Evolutionary conservation across 2,329 filamentous ascomycete genomes (phyloP), one percentile per base, ranked within the genome.

Genomic region (Nannizziopsis barbatae): DNA sequence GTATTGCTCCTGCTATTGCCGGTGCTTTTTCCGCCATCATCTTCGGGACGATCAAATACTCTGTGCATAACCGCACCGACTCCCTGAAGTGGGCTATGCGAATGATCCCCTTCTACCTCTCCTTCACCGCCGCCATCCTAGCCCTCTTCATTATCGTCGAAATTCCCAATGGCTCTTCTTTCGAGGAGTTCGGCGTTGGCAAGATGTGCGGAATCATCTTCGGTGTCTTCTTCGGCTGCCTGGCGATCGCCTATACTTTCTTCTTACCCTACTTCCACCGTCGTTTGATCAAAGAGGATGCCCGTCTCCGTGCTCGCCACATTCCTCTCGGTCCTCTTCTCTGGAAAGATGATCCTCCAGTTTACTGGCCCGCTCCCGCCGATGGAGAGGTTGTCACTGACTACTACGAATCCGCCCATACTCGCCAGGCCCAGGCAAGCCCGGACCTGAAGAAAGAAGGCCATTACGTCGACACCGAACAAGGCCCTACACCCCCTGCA

Each of bases 141-240:
- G 71, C 73, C 3, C 65, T 84, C 60, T 75, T 83, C 51, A 76
- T 84, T 49, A 71, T 83, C 41, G 63, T 74, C 50, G 67, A 72
- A 54, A 62, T 64, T 4, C 70, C 68, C 48, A 63, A 47, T 7
- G 52, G 53, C 8, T 52, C 56, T 30, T 55, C 55, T 9, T 56
- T 61, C 8, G 61, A 63, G 37, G 57, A 62, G 38, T 59, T 61
- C 31, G 60, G 60, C 27, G 56, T 53, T 7, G 60, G 61, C 11
- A 60, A 56, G 42, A 54, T 53, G 32, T 55, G 53, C 20, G 55
- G 61, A 15, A 60, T 62, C 38, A 56, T 65, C 36, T 55, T 64
- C 18, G 60, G 63, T 18, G 63, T 65, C 37, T 65, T 62, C 52
- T 57, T 56, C 33, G 65, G 63, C 5, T 53, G 57, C 32, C 57